Conservation (phyloP, 2,329 filamentous ascomycete species). For the Fusarium sublunatum region DNA sequence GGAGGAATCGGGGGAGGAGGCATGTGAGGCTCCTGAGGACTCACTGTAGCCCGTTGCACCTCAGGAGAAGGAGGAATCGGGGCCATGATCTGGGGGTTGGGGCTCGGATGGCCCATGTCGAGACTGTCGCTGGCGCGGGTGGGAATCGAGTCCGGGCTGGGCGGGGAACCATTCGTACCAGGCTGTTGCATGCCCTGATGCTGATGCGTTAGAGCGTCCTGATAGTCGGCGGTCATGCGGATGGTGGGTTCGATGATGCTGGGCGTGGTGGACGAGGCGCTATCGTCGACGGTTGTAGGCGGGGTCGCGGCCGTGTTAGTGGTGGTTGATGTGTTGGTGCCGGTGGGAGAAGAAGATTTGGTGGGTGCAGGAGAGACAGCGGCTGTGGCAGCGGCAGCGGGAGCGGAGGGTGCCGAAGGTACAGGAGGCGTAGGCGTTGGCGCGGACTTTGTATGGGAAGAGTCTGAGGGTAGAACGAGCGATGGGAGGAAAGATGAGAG, state of each 20-base stretch:
- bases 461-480: conserved; percentile 53
- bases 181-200: conserved; percentile 18
- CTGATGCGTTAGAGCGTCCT: conserved; percentile 33
- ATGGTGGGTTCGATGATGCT: conserved; percentile 41
- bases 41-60: conserved; percentile 38
- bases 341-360: conserved; percentile 44
- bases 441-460: conserved; percentile 38
- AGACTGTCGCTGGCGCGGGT: conserved; percentile 27
- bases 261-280: conserved; percentile 39
- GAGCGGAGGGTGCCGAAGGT: conserved; percentile 33
- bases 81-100: conserved; percentile 46
- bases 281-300: conserved; percentile 41
- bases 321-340: conserved; percentile 39
- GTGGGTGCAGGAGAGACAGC: conserved; percentile 34
- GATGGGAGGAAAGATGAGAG: conserved; percentile 53
- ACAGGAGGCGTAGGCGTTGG: conserved; percentile 27
- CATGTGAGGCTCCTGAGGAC: conserved; percentile 37
- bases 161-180: conserved; percentile 27
- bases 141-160: conserved; percentile 25
- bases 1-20: conserved; percentile 25
- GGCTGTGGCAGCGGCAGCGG: conserved; percentile 25
- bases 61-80: conserved; percentile 49
- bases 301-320: conserved; percentile 38
- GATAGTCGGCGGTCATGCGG: conserved; percentile 36
- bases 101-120: conserved; percentile 35